phyloP scores from a whole-genome alignment of 495 filamentous ascomycete genomes.

The Lophiostoma macrostomum region DNA sequence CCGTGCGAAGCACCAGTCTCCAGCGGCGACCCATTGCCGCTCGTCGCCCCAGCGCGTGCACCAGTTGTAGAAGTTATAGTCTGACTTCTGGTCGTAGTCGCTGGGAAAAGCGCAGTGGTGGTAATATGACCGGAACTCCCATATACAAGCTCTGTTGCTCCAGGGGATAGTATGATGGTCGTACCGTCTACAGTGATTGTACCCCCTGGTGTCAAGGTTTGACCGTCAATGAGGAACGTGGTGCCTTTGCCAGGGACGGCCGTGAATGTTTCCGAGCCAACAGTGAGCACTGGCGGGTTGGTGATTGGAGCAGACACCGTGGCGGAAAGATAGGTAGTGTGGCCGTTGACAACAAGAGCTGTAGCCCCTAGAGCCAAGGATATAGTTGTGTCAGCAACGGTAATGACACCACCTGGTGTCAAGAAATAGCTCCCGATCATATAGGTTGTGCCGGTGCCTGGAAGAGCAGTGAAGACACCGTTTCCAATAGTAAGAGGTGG shows the following conservation, averaged over 20 bases:
- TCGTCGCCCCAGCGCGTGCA: no score
- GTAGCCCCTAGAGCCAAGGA: constrained; percentile 33
- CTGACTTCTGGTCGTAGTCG: constrained; percentile 18
- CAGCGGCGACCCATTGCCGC: no score
- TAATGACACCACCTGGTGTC: constrained; percentile 38
- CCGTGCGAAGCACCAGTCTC: no score
- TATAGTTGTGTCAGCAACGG: constrained; percentile 32
- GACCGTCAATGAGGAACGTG: constrained; percentile 37
- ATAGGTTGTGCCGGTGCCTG: constrained; percentile 35
- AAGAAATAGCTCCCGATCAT: constrained; percentile 36
- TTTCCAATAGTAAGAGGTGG: constrained; percentile 38
- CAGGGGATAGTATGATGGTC: constrained; percentile 35
- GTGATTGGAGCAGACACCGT: constrained; percentile 15
- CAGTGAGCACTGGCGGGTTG: constrained; percentile 26
- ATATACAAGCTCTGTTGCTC: constrained; percentile 35
- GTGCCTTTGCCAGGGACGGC: constrained; percentile 28
- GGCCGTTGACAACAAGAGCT: constrained; percentile 32
- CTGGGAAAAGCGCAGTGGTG: constrained; percentile 24
- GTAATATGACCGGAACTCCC: constrained; percentile 17
- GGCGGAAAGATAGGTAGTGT: constrained; percentile 9
- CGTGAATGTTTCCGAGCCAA: constrained; percentile 31
- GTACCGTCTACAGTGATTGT: constrained; percentile 38
- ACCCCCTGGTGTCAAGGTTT: constrained; percentile 40
- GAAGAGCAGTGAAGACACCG: constrained; percentile 34
- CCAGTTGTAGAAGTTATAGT: no score